Conservation (phyloP, 129 eudicot genomes). For the Helianthus annuus region HanXRQr2.0-SUNRISE NC_035446.2:139315379-139315878, state of each 20-base stretch:
- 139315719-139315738: constrained; percentile 7
- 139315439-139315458: background rate
- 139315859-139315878: constrained; percentile 85
- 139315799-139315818: constrained; percentile 91
- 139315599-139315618: constrained; percentile 37
- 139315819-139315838: constrained; percentile 73
- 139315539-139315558: constrained; percentile 19
- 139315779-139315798: constrained; percentile 53
- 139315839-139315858: constrained; percentile 77
- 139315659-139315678: constrained; percentile 19
- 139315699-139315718: constrained; percentile 3
- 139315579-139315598: constrained; percentile 35
- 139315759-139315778: constrained; percentile 63
- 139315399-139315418: constrained; percentile 38
- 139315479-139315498: background rate
- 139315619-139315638: constrained; percentile 86
- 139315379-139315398: constrained; percentile 72
- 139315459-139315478: background rate
- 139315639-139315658: constrained; percentile 81
- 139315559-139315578: constrained; percentile 35
- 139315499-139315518: background rate
- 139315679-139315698: background rate
- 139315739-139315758: constrained; percentile 63
- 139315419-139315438: constrained; percentile 29
- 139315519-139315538: background rate